Conservation (phyloP, 768 basidiomycete genomes). For the Psilocybe azurescens region DNA sequence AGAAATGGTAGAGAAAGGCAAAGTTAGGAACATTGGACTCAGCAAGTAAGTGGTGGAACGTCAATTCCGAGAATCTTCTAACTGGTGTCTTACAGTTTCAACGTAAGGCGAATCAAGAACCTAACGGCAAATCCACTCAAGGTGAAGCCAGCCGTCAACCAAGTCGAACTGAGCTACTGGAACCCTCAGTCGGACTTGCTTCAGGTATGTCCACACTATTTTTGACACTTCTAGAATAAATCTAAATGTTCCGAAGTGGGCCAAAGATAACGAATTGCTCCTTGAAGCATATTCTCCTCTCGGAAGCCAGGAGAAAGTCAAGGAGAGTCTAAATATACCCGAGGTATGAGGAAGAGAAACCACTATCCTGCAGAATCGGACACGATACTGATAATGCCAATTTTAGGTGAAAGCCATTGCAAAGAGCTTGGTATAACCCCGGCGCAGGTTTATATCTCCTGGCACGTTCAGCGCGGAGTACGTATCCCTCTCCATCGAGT, state of each 20-base stretch:
- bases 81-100: conserved; percentile 34
- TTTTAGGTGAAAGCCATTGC: conserved; percentile 61
- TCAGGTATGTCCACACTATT: conserved; percentile 26
- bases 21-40: conserved; percentile 79
- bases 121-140: conserved; percentile 65
- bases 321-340: conserved; percentile 60
- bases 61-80: not conserved
- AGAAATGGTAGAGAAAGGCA: conserved; percentile 77
- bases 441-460: conserved; percentile 76
- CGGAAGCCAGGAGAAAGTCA: conserved; percentile 64
- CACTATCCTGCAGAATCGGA: not conserved
- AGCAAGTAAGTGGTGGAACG: conserved; percentile 61
- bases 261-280: conserved; percentile 65
- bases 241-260: conserved; percentile 50
- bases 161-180: conserved; percentile 80
- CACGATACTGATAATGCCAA: not conserved
- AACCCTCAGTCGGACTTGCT: conserved; percentile 81
- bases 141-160: conserved; percentile 72
- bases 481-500: conserved; percentile 25
- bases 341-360: conserved; percentile 38
- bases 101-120: conserved; percentile 54
- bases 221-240: not conserved
- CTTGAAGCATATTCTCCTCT: conserved; percentile 82
- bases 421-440: conserved; percentile 69
- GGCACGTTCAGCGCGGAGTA: conserved; percentile 80